Evolutionary conservation across 2,329 filamentous ascomycete species (phyloP), one percentile per base, ranked within the genome.

Genomic region (Aureobasidium sp.): DNA sequence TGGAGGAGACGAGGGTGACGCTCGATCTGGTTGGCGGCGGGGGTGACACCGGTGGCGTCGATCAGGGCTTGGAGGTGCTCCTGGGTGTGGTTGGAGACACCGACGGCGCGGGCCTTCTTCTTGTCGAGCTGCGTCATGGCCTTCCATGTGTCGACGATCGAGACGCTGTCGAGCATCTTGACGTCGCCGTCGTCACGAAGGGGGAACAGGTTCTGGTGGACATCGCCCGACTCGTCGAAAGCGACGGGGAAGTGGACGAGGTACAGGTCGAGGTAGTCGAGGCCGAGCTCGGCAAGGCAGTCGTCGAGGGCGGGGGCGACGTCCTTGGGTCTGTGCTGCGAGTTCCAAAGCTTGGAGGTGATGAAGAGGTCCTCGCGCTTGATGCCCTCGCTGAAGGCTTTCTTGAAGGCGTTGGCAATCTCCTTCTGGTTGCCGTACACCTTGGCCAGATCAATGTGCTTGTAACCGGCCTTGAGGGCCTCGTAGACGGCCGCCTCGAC

Each of bases 61-160:
- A 94, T 79, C 62, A 80, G 81, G 74, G 84, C 88, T 80, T 93
- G 87, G 37, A 94, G 79, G 76, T 94, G 89, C 74, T 79, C 84
- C 73, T 92, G 90, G 65, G 82, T 87, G 74, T 94, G 94, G 82
- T 95, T 95, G 75, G 88, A 91, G 62, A 94, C 88, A 68, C 90
- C 90, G 51, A 66, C 64, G 27, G 62, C 36, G 66, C 68, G 72
- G 93, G 57, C 44, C 57, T 64, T 64, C 55, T 61, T 62, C 56
- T 64, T 64, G 49, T 64, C 55, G 17, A 64, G 61, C 56, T 64
- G 36, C 34, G 90, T 88, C 82, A 91, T 86, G 72, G 82, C 82
- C 77, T 62, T 71, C 83, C 82, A 95, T 27, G 90, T 94, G 76
- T 94, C 86, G 69, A 89, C 80, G 75, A 89, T 83, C 88, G 89